Conservation (phyloP, 257 asterid genomes). For the Nicotiana knightiana region DNA sequence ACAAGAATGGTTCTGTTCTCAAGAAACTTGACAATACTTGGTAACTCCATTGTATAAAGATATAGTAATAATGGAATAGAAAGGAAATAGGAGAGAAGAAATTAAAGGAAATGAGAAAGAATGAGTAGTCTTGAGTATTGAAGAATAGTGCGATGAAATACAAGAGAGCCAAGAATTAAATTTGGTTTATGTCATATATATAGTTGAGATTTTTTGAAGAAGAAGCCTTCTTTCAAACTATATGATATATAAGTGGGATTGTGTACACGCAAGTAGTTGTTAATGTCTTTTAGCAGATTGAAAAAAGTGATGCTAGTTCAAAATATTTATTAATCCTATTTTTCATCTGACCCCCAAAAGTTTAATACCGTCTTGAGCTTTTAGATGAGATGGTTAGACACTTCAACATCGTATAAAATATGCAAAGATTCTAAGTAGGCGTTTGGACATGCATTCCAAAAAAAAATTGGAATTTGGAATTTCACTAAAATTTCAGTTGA, state of each 20-base stretch:
- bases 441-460: too few species aligned
- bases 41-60: constrained; percentile 46
- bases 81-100: background rate
- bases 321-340: background rate
- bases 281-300: constrained; percentile 1
- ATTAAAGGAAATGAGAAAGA: background rate
- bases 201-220: background rate
- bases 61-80: background rate
- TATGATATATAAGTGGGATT: background rate
- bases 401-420: too few species aligned
- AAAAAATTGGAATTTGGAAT: too few species aligned
- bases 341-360: too few species aligned
- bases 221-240: background rate
- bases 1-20: constrained; percentile 55
- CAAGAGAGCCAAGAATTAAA: background rate
- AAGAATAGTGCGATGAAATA: background rate
- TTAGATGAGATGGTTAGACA: too few species aligned
- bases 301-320: background rate
- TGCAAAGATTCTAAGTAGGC: too few species aligned
- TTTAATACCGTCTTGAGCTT: too few species aligned
- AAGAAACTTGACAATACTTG: constrained; percentile 44
- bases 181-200: background rate
- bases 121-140: background rate
- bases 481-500: too few species aligned
- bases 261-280: constrained; percentile 20